Evolutionary conservation across 345 rosid genomes (phyloP).

Genomic region (Moricandia moricandioides): DNA sequence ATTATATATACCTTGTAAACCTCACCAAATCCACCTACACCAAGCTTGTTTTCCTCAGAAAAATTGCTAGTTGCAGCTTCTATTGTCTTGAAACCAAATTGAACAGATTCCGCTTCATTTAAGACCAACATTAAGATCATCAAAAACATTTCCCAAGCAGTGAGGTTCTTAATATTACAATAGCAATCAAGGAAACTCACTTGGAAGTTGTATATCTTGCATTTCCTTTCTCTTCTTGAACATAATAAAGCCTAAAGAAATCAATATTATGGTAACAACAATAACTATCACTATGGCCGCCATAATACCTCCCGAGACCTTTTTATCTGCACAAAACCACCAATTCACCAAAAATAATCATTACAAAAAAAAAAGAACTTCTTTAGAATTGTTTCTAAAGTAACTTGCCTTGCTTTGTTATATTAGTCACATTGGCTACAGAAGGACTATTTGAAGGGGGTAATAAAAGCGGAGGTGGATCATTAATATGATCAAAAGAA

Average conservation of each 20-base stretch:
- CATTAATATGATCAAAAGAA: conserved; percentile 12
- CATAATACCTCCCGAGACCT: background rate
- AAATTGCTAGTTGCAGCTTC: conserved; percentile 50
- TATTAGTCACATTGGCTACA: background rate
- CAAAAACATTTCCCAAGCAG: background rate
- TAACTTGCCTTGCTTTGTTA: background rate
- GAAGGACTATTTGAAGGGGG: background rate
- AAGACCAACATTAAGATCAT: conserved; percentile 32
- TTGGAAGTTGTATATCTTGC: background rate
- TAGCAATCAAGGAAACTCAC: conserved; percentile 12
- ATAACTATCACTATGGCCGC: background rate
- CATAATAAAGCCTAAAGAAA: conserved; percentile 11
- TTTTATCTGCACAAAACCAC: background rate
- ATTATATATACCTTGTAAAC: conserved; percentile 50
- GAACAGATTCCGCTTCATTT: conserved; percentile 42
- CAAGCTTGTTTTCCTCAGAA: conserved; percentile 45
- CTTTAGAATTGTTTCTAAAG: background rate
- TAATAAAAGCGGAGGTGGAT: background rate
- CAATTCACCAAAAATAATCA: background rate
- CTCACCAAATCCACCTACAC: conserved; percentile 51
- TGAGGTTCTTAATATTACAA: background rate
- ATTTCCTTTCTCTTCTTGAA: conserved; percentile 10
- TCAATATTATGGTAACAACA: conserved; percentile 13
- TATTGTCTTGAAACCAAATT: conserved; percentile 42
- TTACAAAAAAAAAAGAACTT: background rate